Evolutionary conservation across 2,329 filamentous ascomycete species (phyloP).

Genomic region (Coleophoma crateriformis): DNA sequence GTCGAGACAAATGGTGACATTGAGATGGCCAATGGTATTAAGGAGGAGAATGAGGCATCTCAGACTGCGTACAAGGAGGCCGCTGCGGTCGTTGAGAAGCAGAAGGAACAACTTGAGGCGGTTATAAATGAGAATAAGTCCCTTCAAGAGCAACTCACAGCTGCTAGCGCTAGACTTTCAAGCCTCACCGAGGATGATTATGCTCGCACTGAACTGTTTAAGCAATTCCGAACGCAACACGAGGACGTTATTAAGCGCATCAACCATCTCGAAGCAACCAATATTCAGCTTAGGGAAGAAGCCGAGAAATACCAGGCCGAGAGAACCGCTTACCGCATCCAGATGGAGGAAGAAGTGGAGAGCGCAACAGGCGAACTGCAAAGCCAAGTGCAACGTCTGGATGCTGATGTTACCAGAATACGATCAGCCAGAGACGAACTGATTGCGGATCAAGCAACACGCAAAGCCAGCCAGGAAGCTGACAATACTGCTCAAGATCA

Average conservation of each 20-base stretch:
- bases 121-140: constrained; percentile 71
- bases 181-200: constrained; percentile 88
- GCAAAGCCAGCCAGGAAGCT: constrained; percentile 75
- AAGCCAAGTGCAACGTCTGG: constrained; percentile 71
- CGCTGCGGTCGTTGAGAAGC: constrained; percentile 68
- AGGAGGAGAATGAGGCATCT: constrained; percentile 57
- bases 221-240: constrained; percentile 81
- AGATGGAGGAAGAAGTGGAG: constrained; percentile 77
- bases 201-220: constrained; percentile 87
- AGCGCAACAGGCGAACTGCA: constrained; percentile 71
- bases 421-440: constrained; percentile 81
- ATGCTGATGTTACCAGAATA: constrained; percentile 81
- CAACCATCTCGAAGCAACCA: constrained; percentile 86
- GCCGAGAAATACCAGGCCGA: constrained; percentile 82
- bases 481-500: constrained; percentile 65
- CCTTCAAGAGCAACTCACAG: constrained; percentile 73
- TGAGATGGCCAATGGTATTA: constrained; percentile 48
- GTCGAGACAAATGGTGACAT: constrained; percentile 36
- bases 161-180: constrained; percentile 61
- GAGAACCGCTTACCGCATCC: constrained; percentile 72
- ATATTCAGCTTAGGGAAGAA: constrained; percentile 78
- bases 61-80: constrained; percentile 75
- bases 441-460: constrained; percentile 71
- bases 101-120: constrained; percentile 82
- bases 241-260: constrained; percentile 90